These are phyloP conservation scores for Cladophialophora exuberans DNA, from an alignment of 2,329 filamentous ascomycete genomes.

Conservation along the genomic window DNA sequence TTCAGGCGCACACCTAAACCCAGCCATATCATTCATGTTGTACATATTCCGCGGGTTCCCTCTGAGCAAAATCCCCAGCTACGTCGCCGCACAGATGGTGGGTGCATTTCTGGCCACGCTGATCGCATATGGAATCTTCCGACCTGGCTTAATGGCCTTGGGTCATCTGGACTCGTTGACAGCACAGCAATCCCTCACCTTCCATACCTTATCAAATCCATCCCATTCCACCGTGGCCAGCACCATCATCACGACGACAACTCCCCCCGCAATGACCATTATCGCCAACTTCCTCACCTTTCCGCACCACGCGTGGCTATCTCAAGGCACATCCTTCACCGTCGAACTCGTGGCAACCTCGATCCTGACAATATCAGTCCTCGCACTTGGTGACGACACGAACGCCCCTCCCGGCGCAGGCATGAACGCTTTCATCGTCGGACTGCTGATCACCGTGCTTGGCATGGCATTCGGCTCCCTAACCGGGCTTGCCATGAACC, in stretches of 20 bases:
- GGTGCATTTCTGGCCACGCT: slow-evolving; percentile 56
- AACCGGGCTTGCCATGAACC: slow-evolving; percentile 54
- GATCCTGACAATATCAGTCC: slow-evolving; percentile 46
- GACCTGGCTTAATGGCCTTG: slow-evolving; percentile 39
- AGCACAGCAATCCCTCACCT: background rate
- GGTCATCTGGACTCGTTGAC: background rate
- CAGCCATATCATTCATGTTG: slow-evolving; percentile 48
- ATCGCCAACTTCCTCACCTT: slow-evolving; percentile 49
- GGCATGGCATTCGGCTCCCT: slow-evolving; percentile 49
- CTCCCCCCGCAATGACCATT: background rate
- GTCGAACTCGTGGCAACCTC: slow-evolving; percentile 52
- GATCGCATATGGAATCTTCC: slow-evolving; percentile 49
- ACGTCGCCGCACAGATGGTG: slow-evolving; percentile 56
- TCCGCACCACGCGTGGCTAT: slow-evolving; percentile 46
- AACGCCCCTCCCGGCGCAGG: slow-evolving; percentile 54
- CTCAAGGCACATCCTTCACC: slow-evolving; percentile 47
- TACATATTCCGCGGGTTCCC: slow-evolving; percentile 58
- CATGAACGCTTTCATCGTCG: slow-evolving; percentile 56
- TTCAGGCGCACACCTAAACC: slow-evolving; percentile 53
- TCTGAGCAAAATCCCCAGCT: slow-evolving; percentile 54
- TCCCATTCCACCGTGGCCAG: background rate
- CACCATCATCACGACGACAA: no score
- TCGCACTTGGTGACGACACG: slow-evolving; percentile 52
- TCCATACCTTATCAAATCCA: background rate
- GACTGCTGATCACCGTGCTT: slow-evolving; percentile 44